phyloP scores from a whole-genome alignment of 1,139 yeast species.

The Blastobotrys illinoisensis region DNA sequence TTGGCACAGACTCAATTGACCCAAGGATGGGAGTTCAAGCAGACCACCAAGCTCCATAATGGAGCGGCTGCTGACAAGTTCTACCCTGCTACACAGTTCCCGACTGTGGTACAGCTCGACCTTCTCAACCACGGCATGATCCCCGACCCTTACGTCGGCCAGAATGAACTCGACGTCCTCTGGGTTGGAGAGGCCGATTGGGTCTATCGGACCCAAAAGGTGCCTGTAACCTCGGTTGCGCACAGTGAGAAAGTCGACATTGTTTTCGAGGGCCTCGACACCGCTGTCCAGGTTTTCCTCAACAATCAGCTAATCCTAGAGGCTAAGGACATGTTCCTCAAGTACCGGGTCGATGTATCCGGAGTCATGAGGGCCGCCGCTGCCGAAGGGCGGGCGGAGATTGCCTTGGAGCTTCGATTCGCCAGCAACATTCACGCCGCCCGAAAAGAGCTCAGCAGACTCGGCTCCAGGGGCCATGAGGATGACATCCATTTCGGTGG shows the following conservation, averaged over 20 bases:
- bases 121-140: slow-evolving; percentile 33
- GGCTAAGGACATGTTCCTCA: slow-evolving; percentile 17
- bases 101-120: slow-evolving; percentile 37
- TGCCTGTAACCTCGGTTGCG: not conserved
- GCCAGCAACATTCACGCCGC: slow-evolving; percentile 9
- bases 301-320: slow-evolving; percentile 31
- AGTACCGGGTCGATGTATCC: slow-evolving; percentile 21
- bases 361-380: not conserved
- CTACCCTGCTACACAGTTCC: slow-evolving; percentile 17
- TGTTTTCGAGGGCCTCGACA: slow-evolving; percentile 41
- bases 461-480: slow-evolving; percentile 12
- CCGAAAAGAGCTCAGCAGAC: slow-evolving; percentile 9
- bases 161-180: slow-evolving; percentile 37
- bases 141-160: slow-evolving; percentile 38
- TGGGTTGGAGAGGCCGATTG: slow-evolving; percentile 43
- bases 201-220: slow-evolving; percentile 32
- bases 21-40: slow-evolving; percentile 12
- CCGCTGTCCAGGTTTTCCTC: slow-evolving; percentile 37
- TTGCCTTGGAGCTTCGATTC: slow-evolving; percentile 10
- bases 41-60: slow-evolving; percentile 6
- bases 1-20: not conserved
- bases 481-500: slow-evolving; percentile 13
- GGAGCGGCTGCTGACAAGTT: slow-evolving; percentile 9
- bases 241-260: slow-evolving; percentile 23
- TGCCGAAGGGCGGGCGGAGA: slow-evolving; percentile 4